phyloP scores from a whole-genome alignment of 2,329 filamentous ascomycete genomes.

The Hypoxylon sp. region DNA sequence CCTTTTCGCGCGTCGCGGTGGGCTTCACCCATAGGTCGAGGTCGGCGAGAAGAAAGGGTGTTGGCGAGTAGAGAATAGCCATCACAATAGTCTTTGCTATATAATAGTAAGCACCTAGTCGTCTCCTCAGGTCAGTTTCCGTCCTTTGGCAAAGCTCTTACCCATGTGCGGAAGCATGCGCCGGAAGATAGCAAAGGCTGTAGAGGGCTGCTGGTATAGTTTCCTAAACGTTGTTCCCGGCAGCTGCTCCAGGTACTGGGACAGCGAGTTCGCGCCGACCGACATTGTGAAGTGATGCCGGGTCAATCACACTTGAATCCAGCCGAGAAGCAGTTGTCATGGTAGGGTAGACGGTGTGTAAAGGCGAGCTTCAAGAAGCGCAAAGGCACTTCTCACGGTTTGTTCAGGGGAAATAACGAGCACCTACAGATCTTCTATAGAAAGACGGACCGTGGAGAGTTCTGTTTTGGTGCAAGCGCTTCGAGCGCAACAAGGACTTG shows the following conservation, averaged over 20 bases:
- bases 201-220: conserved; percentile 96
- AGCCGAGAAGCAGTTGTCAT: conserved; percentile 34
- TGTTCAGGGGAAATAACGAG: neutral
- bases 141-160: conserved; percentile 60
- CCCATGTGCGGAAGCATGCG: conserved; percentile 96
- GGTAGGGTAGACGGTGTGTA: conserved; percentile 4
- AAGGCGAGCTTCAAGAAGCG: neutral
- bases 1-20: conserved; percentile 76
- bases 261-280: conserved; percentile 64
- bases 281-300: conserved; percentile 49
- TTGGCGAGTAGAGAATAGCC: conserved; percentile 91
- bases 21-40: conserved; percentile 90
- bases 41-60: conserved; percentile 82
- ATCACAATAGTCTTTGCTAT: conserved; percentile 95
- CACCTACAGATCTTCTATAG: neutral
- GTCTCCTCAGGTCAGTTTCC: neutral
- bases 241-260: conserved; percentile 94
- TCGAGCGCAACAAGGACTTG: neutral
- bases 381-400: neutral
- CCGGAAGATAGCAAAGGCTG: conserved; percentile 93
- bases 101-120: conserved; percentile 11
- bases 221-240: conserved; percentile 90
- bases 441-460: neutral
- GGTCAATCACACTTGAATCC: conserved; percentile 28
- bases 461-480: neutral